Evolutionary conservation across 768 basidiomycete species (phyloP), one percentile per base, ranked within the genome.

Genomic region (Boletellus ananas): DNA sequence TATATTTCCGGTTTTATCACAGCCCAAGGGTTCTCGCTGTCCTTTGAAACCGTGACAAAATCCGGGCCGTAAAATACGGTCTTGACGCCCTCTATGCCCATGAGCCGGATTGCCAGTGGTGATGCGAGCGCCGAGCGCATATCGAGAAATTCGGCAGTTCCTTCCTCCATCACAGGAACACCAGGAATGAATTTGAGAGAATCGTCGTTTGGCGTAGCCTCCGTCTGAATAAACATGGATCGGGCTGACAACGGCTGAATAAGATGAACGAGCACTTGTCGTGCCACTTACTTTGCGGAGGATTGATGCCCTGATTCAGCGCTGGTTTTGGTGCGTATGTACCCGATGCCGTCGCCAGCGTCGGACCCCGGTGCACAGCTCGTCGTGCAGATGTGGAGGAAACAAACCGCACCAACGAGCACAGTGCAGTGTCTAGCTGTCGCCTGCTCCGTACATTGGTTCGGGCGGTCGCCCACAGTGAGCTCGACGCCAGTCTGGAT

Each of bases 171-270:
- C 25, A 99, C 94, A 25, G 83, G 68, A 20, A 85, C 77, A 0
- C 96, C 96, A 1, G 95, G 96, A 51, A 99, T 93, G 72, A 99
- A 99, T 69, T 99, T 98, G 45, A 99, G 80, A 1, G 94, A 95
- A 65, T 97, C 93, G 29, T 92, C 90, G 67, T 99, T 99, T 0
- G 96, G 96, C 0, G 96, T 99, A 10, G 85, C 83, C 72, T 97
- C 94, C 5, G 95, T 98, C 71, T 99, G 96, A 50, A 98, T 96
- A 74, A 98, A 98, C 94, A 97, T 95, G 47, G 87, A 86, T 20
- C 94, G 83, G 31, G 72, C 89, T 91, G 23, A 17, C 18, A 49
- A 3, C 14, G 16, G 16, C 25, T 51, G 14, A 51, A 18, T 8
- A 29, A 12, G 10, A 48, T 7, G 1, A 3, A 2, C 18, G 10